Conservation (phyloP, 2,329 filamentous ascomycete genomes). For the Trichothecium sympodiale region DNA sequence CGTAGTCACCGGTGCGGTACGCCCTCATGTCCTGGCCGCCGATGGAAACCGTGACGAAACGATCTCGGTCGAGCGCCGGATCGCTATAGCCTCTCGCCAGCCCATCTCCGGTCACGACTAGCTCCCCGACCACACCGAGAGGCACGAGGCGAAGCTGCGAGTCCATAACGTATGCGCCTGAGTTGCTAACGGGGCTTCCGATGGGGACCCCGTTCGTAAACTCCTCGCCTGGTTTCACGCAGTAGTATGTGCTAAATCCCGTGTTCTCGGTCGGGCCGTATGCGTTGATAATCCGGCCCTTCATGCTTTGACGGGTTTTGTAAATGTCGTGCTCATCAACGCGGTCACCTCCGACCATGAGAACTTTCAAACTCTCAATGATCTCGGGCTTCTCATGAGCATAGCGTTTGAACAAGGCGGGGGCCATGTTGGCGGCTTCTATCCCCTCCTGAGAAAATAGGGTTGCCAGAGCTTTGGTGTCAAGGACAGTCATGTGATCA, state of each 20-base stretch:
- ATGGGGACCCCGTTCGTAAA: constrained; percentile 12
- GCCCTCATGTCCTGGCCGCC: constrained; percentile 6
- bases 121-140: constrained; percentile 11
- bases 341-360: constrained; percentile 4
- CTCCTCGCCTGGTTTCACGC: neutral
- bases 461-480: constrained; percentile 3
- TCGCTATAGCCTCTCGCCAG: constrained; percentile 10
- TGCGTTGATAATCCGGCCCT: constrained; percentile 6
- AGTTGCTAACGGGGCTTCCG: constrained; percentile 10
- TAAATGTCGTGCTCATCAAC: constrained; percentile 6
- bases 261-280: constrained; percentile 14
- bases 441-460: constrained; percentile 18
- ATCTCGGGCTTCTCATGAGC: constrained; percentile 21
- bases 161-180: constrained; percentile 10
- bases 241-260: constrained; percentile 8
- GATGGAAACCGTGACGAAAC: constrained; percentile 8
- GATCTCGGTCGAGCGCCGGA: constrained; percentile 2
- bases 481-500: constrained; percentile 6
- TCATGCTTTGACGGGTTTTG: neutral
- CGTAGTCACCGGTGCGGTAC: constrained; percentile 17
- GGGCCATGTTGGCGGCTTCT: constrained; percentile 17
- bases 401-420: constrained; percentile 6
- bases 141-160: constrained; percentile 7
- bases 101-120: constrained; percentile 12
- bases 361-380: constrained; percentile 14